Percentiles rank a stretch among this genome's conserved stretches.
phyloP scores from a whole-genome alignment of 2,329 filamentous ascomycete genomes.

The Diaporthe ampelina region DNA sequence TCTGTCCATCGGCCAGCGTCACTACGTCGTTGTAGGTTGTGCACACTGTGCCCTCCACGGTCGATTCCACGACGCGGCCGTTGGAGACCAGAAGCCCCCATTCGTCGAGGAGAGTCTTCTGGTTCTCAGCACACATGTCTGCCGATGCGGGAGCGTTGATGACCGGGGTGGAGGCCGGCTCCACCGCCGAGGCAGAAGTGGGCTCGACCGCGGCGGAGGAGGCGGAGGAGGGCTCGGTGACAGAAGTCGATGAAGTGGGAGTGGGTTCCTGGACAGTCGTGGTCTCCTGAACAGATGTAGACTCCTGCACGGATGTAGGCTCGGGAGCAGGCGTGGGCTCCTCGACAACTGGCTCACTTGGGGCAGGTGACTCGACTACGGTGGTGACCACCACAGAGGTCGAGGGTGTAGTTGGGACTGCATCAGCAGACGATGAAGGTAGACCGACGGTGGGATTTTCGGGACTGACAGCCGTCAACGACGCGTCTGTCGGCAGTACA shows the following conservation, averaged over 20 bases:
- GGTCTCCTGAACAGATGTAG: neutral
- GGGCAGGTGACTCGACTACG: neutral
- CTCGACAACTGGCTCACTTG: slow-evolving; percentile 13
- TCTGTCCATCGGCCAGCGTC: slow-evolving; percentile 29
- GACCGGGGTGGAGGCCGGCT: slow-evolving; percentile 1
- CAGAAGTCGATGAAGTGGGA: neutral
- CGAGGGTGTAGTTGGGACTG: slow-evolving; percentile 6
- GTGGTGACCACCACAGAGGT: neutral
- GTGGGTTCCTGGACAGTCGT: neutral
- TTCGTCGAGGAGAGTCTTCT: slow-evolving; percentile 22
- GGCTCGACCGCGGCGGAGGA: slow-evolving; percentile 9
- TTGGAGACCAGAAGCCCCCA: slow-evolving; percentile 37
- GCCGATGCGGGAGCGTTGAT: slow-evolving; percentile 26
- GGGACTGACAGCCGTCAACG: neutral
- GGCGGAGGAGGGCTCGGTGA: neutral
- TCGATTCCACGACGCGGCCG: slow-evolving; percentile 31
- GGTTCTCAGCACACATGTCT: slow-evolving; percentile 32
- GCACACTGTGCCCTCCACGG: slow-evolving; percentile 33
- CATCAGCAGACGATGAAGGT: slow-evolving; percentile 10
- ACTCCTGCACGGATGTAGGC: neutral
- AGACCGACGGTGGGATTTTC: neutral
- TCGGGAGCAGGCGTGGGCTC: slow-evolving; percentile 2
- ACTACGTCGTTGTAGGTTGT: slow-evolving; percentile 35
- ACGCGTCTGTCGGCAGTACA: neutral
- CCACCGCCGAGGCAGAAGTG: neutral